A percentile compares a stretch with the other conserved stretches of the same genome.
These are phyloP conservation scores for Spergularia bocconei DNA, from an alignment of 148 eudicot species.

Conservation along the genomic window DNA sequence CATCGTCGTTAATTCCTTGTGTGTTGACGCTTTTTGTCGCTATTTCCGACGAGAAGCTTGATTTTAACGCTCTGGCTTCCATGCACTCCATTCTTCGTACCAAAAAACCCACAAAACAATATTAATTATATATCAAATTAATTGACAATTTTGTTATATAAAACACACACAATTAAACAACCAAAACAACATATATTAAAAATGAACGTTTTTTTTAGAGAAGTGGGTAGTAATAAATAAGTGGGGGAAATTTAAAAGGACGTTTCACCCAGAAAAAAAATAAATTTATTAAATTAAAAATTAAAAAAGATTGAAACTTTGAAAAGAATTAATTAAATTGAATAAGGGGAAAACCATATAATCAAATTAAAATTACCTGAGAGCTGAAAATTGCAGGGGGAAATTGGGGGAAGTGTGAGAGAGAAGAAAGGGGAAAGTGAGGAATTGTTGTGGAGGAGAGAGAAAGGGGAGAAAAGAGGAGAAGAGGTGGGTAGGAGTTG, in stretches of 20 bases:
- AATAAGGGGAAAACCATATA: background rate
- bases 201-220: background rate
- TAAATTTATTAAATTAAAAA: no score
- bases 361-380: constrained; percentile 1
- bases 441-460: background rate
- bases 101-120: background rate
- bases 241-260: constrained; percentile 1
- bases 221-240: background rate
- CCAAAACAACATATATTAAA: background rate
- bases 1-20: constrained; percentile 38
- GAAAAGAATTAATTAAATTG: background rate
- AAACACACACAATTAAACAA: no score
- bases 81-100: constrained; percentile 54
- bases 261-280: background rate
- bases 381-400: background rate
- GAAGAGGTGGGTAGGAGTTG: constrained; percentile 11
- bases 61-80: constrained; percentile 69
- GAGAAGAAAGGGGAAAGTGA: constrained; percentile 18
- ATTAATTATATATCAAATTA: background rate
- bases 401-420: constrained; percentile 9
- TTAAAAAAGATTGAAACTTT: background rate
- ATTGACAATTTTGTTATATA: no score
- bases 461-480: constrained; percentile 5
- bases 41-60: constrained; percentile 57
- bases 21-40: constrained; percentile 35